Base-by-base conservation (phyloP, 352 stramenopile genomes). In the Phytophthora pinifolia region DNA sequence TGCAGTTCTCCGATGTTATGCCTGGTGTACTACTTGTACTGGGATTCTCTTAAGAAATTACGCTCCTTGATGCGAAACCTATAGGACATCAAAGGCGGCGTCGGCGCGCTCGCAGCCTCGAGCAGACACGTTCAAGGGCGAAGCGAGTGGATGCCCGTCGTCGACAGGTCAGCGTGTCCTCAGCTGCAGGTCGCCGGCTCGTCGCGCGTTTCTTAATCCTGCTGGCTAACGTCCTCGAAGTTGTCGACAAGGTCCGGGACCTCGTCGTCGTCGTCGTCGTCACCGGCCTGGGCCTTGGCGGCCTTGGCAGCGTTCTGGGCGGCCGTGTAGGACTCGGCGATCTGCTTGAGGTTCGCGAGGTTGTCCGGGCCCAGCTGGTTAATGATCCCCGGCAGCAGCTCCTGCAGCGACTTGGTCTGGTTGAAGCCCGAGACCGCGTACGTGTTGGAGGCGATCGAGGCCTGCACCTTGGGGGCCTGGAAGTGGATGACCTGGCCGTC, bases 401-500 rank as follows among this genome's bases (percentile, higher is more conserved):
- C 96, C 78, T 99, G 94, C 63, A 99, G 83, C 65, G 88, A 89
- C 81, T 99, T 99, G 59, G 88, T 98, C 74, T 98, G 90, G 63
- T 85, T 89, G 49, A 86, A 81, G 64, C 97, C 97, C 46, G 79
- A 96, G 35, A 99, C 94, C 37, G 98, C 97, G 81, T 98, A 99
- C 46, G 97, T 99, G 83, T 99, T 99, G 60, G 96, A 95, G 25
- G 81, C 75, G 72, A 99, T 98, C 34, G 95, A 96, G 44, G 96
- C 96, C 76, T 99, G 96, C 39, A 99, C 96, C 88, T 99, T 99
- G 33, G 97, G 97, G 67, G 86, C 91, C 48, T 91, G 78, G 68
- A 99, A 99, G 75, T 99, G 96, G 74, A 99, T 98, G 15, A 99
- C 96, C 67, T 98, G 97, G 66, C 96, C 96, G 57, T 99, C 97